Evolutionary conservation across 1,284 basidiomycete genomes (phyloP).

Genomic region (Mycena sp.): DNA sequence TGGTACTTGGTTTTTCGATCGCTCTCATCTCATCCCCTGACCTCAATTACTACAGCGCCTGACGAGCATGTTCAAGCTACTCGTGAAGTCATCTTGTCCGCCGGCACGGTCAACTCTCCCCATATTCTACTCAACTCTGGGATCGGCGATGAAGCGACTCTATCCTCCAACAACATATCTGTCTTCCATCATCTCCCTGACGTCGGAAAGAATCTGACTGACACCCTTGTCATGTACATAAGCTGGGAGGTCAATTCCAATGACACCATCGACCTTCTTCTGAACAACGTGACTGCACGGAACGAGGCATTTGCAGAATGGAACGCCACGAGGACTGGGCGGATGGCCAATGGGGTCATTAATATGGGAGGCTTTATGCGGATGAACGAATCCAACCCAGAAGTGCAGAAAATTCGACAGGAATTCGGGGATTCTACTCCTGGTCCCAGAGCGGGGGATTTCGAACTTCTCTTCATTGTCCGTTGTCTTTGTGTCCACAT

Average conservation of each 20-base stretch:
- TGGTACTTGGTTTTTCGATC: neutral
- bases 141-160: conserved; percentile 42
- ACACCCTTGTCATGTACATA: conserved; percentile 42
- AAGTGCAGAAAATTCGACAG: conserved; percentile 16
- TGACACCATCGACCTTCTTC: conserved; percentile 33
- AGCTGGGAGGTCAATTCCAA: conserved; percentile 28
- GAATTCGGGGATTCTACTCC: conserved; percentile 15
- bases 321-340: conserved; percentile 11
- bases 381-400: conserved; percentile 15
- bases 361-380: conserved; percentile 23
- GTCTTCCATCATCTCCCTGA: conserved; percentile 41
- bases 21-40: neutral
- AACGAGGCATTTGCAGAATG: conserved; percentile 17
- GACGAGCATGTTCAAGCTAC: conserved; percentile 2
- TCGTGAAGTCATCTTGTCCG: conserved; percentile 43
- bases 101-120: conserved; percentile 41
- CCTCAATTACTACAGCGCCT: conserved; percentile 8
- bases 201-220: conserved; percentile 51
- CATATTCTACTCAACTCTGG: conserved; percentile 49
- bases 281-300: conserved; percentile 30
- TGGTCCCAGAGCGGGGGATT: conserved; percentile 20
- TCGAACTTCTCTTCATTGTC: conserved; percentile 26
- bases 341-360: conserved; percentile 12
- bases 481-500: neutral
- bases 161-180: conserved; percentile 40